Conservation (phyloP, 2,329 filamentous ascomycete genomes). For the Fusarium burgessii region DNA sequence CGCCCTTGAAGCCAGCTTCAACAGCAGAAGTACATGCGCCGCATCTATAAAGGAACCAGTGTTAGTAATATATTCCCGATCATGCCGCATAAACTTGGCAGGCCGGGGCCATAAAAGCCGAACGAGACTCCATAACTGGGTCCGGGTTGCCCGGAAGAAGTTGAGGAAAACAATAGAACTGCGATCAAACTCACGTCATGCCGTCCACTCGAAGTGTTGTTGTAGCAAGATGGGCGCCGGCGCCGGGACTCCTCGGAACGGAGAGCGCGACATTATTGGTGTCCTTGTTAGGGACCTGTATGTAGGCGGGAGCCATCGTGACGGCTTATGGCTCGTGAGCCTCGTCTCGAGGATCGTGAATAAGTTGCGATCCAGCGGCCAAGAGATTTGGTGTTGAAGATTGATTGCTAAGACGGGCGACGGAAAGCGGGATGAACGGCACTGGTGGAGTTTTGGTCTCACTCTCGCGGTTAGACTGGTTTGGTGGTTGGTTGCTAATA, state of each 20-base stretch:
- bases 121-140: conserved; percentile 11
- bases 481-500: conserved; percentile 36
- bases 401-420: not conserved
- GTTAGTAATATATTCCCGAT: conserved; percentile 48
- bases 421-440: conserved; percentile 21
- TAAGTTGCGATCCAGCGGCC: conserved; percentile 51
- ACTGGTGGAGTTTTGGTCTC: conserved; percentile 7
- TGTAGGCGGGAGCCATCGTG: conserved; percentile 64
- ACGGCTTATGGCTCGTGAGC: conserved; percentile 32
- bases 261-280: conserved; percentile 48
- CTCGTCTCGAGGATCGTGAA: conserved; percentile 29
- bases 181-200: conserved; percentile 72
- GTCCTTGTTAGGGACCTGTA: conserved; percentile 60
- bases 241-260: conserved; percentile 49
- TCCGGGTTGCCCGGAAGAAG: conserved; percentile 32
- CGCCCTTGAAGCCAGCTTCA: conserved; percentile 86
- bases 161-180: conserved; percentile 11
- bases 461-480: conserved; percentile 31
- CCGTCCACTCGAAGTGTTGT: conserved; percentile 92
- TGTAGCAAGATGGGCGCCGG: conserved; percentile 78
- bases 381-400: conserved; percentile 17
- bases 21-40: conserved; percentile 96
- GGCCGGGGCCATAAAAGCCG: conserved; percentile 1
- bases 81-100: conserved; percentile 6
- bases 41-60: conserved; percentile 69